A percentile compares a stretch with the other conserved stretches of the same genome.
These are phyloP conservation scores for Fusarium irregulare DNA, from an alignment of 2,329 filamentous ascomycete genomes.

Conservation along the genomic window DNA sequence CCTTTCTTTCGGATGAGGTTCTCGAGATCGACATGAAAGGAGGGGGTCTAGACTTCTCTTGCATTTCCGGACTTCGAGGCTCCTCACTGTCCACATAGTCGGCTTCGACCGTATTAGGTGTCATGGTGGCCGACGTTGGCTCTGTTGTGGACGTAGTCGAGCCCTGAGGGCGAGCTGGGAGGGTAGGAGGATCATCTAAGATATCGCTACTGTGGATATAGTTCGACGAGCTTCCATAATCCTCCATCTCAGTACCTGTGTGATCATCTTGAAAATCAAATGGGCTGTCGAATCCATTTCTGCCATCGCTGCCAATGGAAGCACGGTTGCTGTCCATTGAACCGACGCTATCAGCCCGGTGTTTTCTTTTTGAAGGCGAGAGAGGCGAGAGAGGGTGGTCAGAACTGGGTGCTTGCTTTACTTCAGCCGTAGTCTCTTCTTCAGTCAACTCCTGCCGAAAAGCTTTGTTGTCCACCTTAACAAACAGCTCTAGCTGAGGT, in stretches of 20 bases:
- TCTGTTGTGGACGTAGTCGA: conserved; percentile 29
- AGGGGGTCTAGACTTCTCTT: conserved; percentile 52
- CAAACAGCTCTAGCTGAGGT: conserved; percentile 57
- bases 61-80: conserved; percentile 58
- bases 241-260: conserved; percentile 44
- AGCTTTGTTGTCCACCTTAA: conserved; percentile 62
- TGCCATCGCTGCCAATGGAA: conserved; percentile 57
- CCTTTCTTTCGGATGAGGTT: conserved; percentile 39
- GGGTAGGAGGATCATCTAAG: conserved; percentile 21
- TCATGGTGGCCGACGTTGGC: conserved; percentile 43
- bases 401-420: conserved; percentile 38
- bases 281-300: conserved; percentile 47
- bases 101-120: conserved; percentile 41
- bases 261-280: conserved; percentile 46
- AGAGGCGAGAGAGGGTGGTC: conserved; percentile 49
- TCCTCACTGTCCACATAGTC: conserved; percentile 38
- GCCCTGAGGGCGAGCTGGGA: conserved; percentile 22
- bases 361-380: conserved; percentile 60
- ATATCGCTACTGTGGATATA: conserved; percentile 29
- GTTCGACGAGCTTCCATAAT: conserved; percentile 18
- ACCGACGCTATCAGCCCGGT: conserved; percentile 58
- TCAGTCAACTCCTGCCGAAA: conserved; percentile 63
- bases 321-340: conserved; percentile 61
- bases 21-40: conserved; percentile 42
- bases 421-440: conserved; percentile 48